Base-by-base conservation (phyloP, 2,329 filamentous ascomycete genomes). In the Apiospora kogelbergensis region DNA sequence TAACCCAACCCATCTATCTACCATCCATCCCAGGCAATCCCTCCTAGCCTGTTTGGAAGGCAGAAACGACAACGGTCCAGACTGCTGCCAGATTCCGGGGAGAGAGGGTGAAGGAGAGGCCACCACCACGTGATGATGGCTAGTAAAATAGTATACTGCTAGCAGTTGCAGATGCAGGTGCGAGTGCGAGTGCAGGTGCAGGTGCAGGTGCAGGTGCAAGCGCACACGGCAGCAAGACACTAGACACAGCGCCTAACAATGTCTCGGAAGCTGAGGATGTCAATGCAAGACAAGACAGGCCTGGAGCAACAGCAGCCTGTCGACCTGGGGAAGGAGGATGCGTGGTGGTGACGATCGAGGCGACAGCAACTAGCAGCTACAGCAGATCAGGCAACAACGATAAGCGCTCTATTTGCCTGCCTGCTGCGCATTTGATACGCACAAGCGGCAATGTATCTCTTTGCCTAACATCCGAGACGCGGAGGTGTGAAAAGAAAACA, bases 221-320 rank as follows among this genome's bases (percentile, higher is more conserved):
- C 13, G 40, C 40, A 42, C 40, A 42, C 26, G 17, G 26, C 26
- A 30, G 17, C 48, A 57, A 26, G 48, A 37, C 53, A 60, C 53
- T 60, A 60, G 53, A 46, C 45, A 67, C 65, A 42, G 33, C 45
- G 65, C 65, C 65, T 40, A 67, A 63, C 46, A 30, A 63, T 60
- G 66, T 63, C 46, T 60, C 66, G 66, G 66, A 67, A 67, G 40
- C 57, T 22, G 40, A 45, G 48, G 22, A 26, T 30, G 53, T 26
- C 53, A 67, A 67, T 60, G 46, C 66, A 44, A 63, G 66, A 67
- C 48, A 33, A 60, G 66, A 67, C 48, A 33, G 20, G 30, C 53
- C 53, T 60, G 10, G 53, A 37, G 53, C 37, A 60, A 60, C 53
- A 60, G 9, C 17, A 30, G n/a, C 53, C 30, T 20, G 53, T n/a